Evolutionary conservation across 2,329 filamentous ascomycete species (phyloP).

Genomic region (Phoma herbarum): DNA sequence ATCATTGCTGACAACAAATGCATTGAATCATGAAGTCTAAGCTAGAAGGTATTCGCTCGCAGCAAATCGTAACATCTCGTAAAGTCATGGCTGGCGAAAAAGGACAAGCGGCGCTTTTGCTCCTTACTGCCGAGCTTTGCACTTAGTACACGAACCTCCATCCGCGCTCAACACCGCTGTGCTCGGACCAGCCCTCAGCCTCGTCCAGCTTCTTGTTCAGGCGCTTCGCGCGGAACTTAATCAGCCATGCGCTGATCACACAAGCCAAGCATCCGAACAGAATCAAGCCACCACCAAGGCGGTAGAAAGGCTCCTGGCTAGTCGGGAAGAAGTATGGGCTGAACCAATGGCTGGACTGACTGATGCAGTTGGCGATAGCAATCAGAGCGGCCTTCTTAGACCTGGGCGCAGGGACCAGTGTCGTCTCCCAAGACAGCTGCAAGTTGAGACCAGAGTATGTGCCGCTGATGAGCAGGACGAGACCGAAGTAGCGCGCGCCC

Average conservation of each 20-base stretch:
- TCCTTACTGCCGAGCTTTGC: background rate
- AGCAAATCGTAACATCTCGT: background rate
- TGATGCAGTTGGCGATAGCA: constrained; percentile 55
- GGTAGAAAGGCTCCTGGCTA: constrained; percentile 36
- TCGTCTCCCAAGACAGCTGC: constrained; percentile 56
- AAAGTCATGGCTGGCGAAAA: background rate
- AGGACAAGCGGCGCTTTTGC: background rate
- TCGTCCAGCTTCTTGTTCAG: constrained; percentile 44
- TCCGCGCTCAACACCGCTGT: constrained; percentile 39
- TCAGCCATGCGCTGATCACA: constrained; percentile 25
- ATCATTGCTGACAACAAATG: background rate
- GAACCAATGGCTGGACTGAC: constrained; percentile 55
- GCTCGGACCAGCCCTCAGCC: constrained; percentile 35
- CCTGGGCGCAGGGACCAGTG: constrained; percentile 52
- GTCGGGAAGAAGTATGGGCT: constrained; percentile 52
- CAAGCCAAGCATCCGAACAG: constrained; percentile 39
- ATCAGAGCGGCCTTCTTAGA: constrained; percentile 56
- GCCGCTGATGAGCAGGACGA: constrained; percentile 43
- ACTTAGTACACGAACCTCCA: constrained; percentile 39
- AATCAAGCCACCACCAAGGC: constrained; percentile 35
- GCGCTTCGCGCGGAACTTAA: constrained; percentile 36
- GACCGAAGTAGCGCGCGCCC: constrained; percentile 22
- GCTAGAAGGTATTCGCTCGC: background rate
- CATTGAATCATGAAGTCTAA: background rate
- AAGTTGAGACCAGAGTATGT: constrained; percentile 54